A percentile compares a stretch with the other conserved stretches of the same genome.
Conservation (phyloP, 2,329 filamentous ascomycete genomes). For the Clonostachys byssicola region DNA sequence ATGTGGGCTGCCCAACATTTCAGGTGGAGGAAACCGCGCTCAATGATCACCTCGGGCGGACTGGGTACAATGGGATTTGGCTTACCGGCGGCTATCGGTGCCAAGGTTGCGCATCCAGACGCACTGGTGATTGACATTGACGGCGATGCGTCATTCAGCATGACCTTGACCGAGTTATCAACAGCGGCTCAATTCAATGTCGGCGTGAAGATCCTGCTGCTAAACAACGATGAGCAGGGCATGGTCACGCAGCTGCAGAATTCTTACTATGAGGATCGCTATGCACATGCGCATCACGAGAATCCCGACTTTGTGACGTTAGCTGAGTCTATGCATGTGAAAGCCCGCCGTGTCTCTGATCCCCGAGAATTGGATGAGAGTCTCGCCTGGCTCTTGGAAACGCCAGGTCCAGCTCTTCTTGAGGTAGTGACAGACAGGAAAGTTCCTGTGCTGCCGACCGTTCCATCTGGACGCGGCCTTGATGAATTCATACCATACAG, state of each 20-base stretch:
- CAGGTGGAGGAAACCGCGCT: slow-evolving; percentile 85
- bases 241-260: slow-evolving; percentile 99
- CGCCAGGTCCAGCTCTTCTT: slow-evolving; percentile 85
- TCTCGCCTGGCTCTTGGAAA: slow-evolving; percentile 84
- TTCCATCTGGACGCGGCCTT: slow-evolving; percentile 79
- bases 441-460: slow-evolving; percentile 94
- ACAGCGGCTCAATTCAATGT: slow-evolving; percentile 96
- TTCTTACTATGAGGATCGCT: slow-evolving; percentile 94
- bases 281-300: slow-evolving; percentile 84
- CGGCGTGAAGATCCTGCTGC: slow-evolving; percentile 86
- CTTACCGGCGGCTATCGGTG: slow-evolving; percentile 89
- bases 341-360: slow-evolving; percentile 67
- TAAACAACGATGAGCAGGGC: slow-evolving; percentile 97
- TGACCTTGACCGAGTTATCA: slow-evolving; percentile 94
- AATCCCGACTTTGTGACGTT: slow-evolving; percentile 97
- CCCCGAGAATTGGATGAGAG: slow-evolving; percentile 73
- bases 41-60: slow-evolving; percentile 95
- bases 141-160: slow-evolving; percentile 97
- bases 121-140: slow-evolving; percentile 93
- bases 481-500: slow-evolving; percentile 74
- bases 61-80: slow-evolving; percentile 87
- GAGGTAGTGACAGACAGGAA: slow-evolving; percentile 90
- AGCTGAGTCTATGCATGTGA: slow-evolving; percentile 84
- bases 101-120: slow-evolving; percentile 74
- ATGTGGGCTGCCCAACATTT: slow-evolving; percentile 99